Conservation (phyloP, 768 basidiomycete genomes). For the Leccinum olivaceopallidum region DNA sequence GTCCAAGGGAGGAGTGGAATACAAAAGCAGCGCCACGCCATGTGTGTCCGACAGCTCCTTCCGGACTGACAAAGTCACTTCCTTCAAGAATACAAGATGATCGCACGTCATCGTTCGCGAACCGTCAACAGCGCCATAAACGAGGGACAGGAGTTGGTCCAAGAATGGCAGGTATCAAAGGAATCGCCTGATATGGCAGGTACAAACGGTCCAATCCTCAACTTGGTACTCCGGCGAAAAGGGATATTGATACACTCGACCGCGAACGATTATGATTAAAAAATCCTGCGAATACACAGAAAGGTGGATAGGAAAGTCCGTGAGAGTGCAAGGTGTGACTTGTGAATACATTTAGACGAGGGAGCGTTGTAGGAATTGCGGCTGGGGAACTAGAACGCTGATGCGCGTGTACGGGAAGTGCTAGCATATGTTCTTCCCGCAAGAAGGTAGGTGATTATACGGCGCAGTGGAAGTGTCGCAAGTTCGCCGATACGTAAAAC, state of each 20-base stretch:
- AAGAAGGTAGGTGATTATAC: slow-evolving; percentile 24
- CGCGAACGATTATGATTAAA: slow-evolving; percentile 7
- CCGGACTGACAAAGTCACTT: slow-evolving; percentile 21
- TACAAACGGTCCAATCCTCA: slow-evolving; percentile 12
- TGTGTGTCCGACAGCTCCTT: neutral
- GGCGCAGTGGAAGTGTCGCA: slow-evolving; percentile 31
- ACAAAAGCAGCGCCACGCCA: slow-evolving; percentile 20
- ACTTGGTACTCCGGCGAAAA: slow-evolving; percentile 1
- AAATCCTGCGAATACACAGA: slow-evolving; percentile 14
- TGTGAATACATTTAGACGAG: slow-evolving; percentile 4
- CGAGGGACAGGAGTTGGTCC: slow-evolving; percentile 19
- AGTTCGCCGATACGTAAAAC: slow-evolving; percentile 33
- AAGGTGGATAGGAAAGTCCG: slow-evolving; percentile 2
- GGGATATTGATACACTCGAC: slow-evolving; percentile 21
- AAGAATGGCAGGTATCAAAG: slow-evolving; percentile 29
- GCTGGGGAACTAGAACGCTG: slow-evolving; percentile 16
- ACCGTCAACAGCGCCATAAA: neutral
- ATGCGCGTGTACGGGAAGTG: slow-evolving; percentile 17
- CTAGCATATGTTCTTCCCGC: slow-evolving; percentile 22
- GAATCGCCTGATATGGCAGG: slow-evolving; percentile 31
- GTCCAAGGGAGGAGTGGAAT: slow-evolving; percentile 1
- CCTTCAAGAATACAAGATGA: slow-evolving; percentile 30
- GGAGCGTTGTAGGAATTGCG: neutral
- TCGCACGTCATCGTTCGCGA: slow-evolving; percentile 7
- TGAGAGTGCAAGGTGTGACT: slow-evolving; percentile 11